These are phyloP conservation scores for Phyllosticta paracitricarpa DNA, from an alignment of 2,329 filamentous ascomycete species.

Conservation along the genomic window DNA sequence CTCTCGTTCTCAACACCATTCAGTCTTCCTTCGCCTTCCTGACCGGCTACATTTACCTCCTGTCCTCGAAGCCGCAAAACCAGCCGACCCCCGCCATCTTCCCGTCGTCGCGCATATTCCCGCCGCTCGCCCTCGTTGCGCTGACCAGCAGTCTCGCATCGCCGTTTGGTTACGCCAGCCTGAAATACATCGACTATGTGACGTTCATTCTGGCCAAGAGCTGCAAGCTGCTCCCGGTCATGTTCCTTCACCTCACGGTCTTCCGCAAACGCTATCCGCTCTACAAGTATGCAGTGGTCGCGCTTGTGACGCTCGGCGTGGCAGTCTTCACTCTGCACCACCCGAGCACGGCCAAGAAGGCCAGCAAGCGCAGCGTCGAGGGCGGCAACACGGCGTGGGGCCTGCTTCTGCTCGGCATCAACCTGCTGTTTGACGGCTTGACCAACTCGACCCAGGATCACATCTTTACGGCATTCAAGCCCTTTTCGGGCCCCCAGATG, in stretches of 20 bases:
- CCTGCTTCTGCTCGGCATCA: constrained; percentile 72
- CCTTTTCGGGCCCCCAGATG: constrained; percentile 92
- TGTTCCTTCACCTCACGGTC: constrained; percentile 88
- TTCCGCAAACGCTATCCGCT: constrained; percentile 84
- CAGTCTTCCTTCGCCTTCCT: constrained; percentile 82
- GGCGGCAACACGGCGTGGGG: constrained; percentile 60
- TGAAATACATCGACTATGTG: constrained; percentile 94
- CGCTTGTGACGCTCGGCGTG: constrained; percentile 82
- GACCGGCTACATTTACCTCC: constrained; percentile 73
- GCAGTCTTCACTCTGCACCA: constrained; percentile 89
- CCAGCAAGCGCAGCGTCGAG: constrained; percentile 40
- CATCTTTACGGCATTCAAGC: constrained; percentile 68
- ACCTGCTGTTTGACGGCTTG: constrained; percentile 88
- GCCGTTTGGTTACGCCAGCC: constrained; percentile 89
- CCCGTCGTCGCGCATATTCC: constrained; percentile 62
- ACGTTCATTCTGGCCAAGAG: constrained; percentile 96
- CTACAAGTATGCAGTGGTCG: constrained; percentile 93
- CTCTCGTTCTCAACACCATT: constrained; percentile 91
- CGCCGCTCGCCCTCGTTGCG: constrained; percentile 73
- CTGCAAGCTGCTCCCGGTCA: constrained; percentile 97
- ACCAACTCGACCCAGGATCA: constrained; percentile 96
- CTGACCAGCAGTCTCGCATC: constrained; percentile 80
- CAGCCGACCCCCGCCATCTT: constrained; percentile 52
- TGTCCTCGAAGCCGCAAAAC: constrained; percentile 47
- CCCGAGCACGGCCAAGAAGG: constrained; percentile 33